Percentiles rank a stretch among this genome's conserved stretches.
Evolutionary conservation across 2,329 filamentous ascomycete genomes (phyloP).

Genomic region (Aspergillus sp.): DNA sequence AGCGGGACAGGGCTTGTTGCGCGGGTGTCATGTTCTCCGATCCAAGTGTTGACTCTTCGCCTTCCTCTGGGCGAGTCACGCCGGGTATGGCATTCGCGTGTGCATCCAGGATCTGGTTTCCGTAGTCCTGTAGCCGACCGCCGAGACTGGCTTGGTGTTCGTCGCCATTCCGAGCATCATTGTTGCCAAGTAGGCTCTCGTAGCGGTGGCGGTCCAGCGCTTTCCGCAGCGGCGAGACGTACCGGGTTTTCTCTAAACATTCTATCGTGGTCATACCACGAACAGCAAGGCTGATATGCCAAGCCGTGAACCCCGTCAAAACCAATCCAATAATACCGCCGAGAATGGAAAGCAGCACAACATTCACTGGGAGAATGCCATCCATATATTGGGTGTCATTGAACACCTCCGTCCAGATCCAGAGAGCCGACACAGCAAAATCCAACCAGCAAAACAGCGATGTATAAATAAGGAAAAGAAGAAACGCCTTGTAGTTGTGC

Average conservation of each 20-base stretch:
- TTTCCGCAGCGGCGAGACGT: conserved; percentile 76
- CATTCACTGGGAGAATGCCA: conserved; percentile 81
- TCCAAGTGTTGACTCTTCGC: conserved; percentile 53
- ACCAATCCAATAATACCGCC: conserved; percentile 90
- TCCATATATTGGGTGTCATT: conserved; percentile 70
- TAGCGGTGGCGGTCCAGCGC: conserved; percentile 65
- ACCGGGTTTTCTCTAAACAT: conserved; percentile 91
- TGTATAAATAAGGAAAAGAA: conserved; percentile 89
- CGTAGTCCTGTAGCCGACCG: conserved; percentile 57
- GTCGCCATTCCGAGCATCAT: conserved; percentile 13
- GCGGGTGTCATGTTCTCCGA: conserved; percentile 43
- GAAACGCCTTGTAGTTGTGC: conserved; percentile 91
- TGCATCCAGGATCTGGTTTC: conserved; percentile 76
- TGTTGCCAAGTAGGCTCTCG: conserved; percentile 47
- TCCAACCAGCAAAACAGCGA: conserved; percentile 79
- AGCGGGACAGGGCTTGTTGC: conserved; percentile 44
- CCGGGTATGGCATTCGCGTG: conserved; percentile 80
- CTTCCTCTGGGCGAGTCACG: conserved; percentile 77
- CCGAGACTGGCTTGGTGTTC: conserved; percentile 36
- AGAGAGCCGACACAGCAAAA: conserved; percentile 73
- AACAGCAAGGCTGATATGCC: conserved; percentile 82
- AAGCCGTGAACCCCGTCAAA: conserved; percentile 81
- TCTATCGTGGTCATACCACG: conserved; percentile 92
- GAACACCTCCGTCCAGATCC: conserved; percentile 84
- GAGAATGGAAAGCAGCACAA: conserved; percentile 81